Conservation (phyloP, 495 filamentous ascomycete species). For the Bacidia rubella region DNA sequence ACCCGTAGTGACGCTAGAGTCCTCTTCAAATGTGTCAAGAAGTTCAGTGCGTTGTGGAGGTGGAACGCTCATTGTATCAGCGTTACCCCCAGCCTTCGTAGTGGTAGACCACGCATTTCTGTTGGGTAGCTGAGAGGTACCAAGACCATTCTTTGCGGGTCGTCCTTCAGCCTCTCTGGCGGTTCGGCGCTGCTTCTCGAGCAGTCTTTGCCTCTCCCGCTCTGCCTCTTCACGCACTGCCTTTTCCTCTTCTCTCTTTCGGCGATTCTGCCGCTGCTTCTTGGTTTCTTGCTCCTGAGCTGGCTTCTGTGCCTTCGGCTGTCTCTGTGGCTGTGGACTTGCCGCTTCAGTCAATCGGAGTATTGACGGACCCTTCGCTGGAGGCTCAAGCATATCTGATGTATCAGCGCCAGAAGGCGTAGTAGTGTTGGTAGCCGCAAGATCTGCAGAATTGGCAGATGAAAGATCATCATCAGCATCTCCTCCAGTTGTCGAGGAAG, state of each 20-base stretch:
- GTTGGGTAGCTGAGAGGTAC: slow-evolving; percentile 39
- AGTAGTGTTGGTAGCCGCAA: slow-evolving; percentile 33
- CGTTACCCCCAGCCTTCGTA: slow-evolving; percentile 28
- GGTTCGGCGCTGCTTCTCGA: slow-evolving; percentile 68
- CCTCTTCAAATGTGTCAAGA: slow-evolving; percentile 62
- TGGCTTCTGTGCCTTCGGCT: slow-evolving; percentile 50
- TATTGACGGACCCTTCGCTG: slow-evolving; percentile 53
- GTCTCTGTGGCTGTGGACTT: slow-evolving; percentile 32
- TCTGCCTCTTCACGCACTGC: slow-evolving; percentile 58
- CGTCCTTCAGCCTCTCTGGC: slow-evolving; percentile 70
- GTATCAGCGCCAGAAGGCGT: slow-evolving; percentile 43
- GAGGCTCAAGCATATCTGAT: slow-evolving; percentile 77
- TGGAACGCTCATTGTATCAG: slow-evolving; percentile 12
- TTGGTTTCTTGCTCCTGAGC: slow-evolving; percentile 57
- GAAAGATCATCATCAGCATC: slow-evolving; percentile 79
- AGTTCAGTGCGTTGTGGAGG: slow-evolving; percentile 34
- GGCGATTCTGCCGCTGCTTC: slow-evolving; percentile 79
- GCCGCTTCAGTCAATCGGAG: slow-evolving; percentile 57
- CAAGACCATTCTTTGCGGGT: slow-evolving; percentile 56
- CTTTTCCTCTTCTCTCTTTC: slow-evolving; percentile 67
- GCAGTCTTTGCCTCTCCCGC: slow-evolving; percentile 50
- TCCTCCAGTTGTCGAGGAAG: slow-evolving; percentile 60
- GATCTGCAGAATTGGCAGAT: slow-evolving; percentile 44
- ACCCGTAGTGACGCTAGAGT: slow-evolving; percentile 22
- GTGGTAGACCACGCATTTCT: slow-evolving; percentile 48